Evolutionary conservation across 371 early-diverging fungal genomes (phyloP), one percentile per base, ranked within the genome.

Genomic region (Rhizopus microsporus): DNA sequence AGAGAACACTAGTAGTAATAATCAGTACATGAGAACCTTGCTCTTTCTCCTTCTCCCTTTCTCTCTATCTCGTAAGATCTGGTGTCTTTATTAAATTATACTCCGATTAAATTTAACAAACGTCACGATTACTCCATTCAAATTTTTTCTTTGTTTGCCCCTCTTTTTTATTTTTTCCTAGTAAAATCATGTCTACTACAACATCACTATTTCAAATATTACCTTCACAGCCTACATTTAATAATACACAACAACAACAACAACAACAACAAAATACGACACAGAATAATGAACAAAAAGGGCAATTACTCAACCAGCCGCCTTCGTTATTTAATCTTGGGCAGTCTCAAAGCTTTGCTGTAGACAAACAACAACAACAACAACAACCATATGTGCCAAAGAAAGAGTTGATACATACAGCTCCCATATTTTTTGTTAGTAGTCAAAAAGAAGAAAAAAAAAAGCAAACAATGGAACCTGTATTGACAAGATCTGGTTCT

Each of bases 361-460:
- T n/a, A n/a, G 44, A 7, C 16, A 7, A 43, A 43, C 13, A 43
- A 43, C 44, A 43, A 43, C 17, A n/a, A 43, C 44, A 43, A 43
- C 17, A 7, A 43, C 8, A 12, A 2, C 44, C n/a, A 16, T 7
- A 23, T 29, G 7, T 29, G 8, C 12, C 46, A 46, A 23, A 23
- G 23, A 23, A 23, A 23, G 23, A 23, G 23, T 23, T 23, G 23
- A 23, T 23, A 23, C 46, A 46, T 12, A 46, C 46, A 1, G 29
- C 57, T 15, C 63, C 63, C 37, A 43, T 38, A 4, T 62, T 62
- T 16, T 62, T 62, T 57, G 49, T 62, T 13, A 53, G 46, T 7
- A 16, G 30, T 12, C 40, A 23, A 37, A 45, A 58, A 38, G 31
- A 42, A 34, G 55, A 58, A 50, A 17, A 45, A 17, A 37, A 10